Base-by-base conservation (phyloP, 495 filamentous ascomycete genomes). In the Penicillium macrosclerotiorum region DNA sequence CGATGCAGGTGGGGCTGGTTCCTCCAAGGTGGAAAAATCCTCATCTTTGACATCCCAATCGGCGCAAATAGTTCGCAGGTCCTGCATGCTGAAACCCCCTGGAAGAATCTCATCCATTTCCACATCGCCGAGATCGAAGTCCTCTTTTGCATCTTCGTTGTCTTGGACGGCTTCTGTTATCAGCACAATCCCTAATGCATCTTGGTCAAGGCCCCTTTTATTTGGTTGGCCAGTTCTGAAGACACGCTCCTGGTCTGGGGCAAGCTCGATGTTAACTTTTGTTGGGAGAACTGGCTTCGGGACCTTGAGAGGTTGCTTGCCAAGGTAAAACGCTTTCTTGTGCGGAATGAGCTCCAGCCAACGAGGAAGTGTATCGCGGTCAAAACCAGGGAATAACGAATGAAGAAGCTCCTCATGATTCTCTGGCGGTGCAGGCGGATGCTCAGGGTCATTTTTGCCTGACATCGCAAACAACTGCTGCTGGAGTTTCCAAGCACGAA, bases 241-340 rank as follows among this genome's bases (percentile, higher is more conserved):
- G 8, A 75, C 67, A 47, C 86, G 84, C 51, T 90, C 84, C 53
- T 93, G 84, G 55, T 97, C 93, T 35, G 75, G 74, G 3, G 83
- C 81, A 8, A 96, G 66, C 45, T 97, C 93, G 5, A 97, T 68
- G 45, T 82, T 88, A 36, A 95, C 74, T 64, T 97, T 99, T 9
- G 85, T 90, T 0, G 90, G 89, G 11, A 89, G 72, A 13, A 96
- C 72, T 1, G 85, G 77, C 58, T 88, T 96, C 14, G 94, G 90
- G 8, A 79, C 75, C 61, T 89, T 92, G 1, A 72, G 22, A 2
- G 86, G 86, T 31, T 78, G 74, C 61, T 89, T 88, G 22, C 80
- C 80, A 27, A 82, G 63, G 55, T 84, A 90, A 24, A 78, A 71
- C 2, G 85, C 86, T 50, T 81, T 82, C 63, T 86, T 88, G 13